Conservation (phyloP, 2,329 filamentous ascomycete genomes). For the Coniochaeta ligniaria region DNA sequence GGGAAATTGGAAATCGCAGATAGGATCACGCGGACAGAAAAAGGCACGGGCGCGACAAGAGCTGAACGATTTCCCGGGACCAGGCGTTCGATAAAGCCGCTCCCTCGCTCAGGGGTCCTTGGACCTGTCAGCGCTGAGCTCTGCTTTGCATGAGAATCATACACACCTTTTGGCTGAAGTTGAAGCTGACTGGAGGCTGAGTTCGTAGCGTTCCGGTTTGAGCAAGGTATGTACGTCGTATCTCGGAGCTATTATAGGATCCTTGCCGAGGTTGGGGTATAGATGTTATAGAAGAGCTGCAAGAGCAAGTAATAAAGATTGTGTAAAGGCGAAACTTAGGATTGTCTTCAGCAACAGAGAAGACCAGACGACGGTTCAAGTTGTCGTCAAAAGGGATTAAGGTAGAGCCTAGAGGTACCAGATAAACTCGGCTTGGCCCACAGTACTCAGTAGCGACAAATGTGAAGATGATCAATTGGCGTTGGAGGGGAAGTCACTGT, state of each 20-base stretch:
- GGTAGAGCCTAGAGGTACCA: not conserved
- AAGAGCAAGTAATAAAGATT: not conserved
- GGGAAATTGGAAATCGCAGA: constrained; percentile 1
- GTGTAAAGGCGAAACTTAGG: not conserved
- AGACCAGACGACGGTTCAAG: not conserved
- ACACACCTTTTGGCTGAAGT: not conserved
- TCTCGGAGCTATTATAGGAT: not conserved
- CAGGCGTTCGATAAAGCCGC: not conserved
- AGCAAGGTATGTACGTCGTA: not conserved
- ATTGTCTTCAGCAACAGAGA: not conserved
- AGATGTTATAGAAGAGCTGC: not conserved
- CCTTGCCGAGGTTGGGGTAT: not conserved
- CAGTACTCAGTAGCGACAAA: not conserved
- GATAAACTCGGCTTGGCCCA: not conserved
- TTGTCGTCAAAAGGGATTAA: not conserved
- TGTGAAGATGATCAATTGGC: not conserved
- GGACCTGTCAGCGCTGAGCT: not conserved
- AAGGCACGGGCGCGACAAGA: not conserved
- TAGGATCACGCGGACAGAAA: constrained; percentile 3
- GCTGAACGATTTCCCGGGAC: not conserved
- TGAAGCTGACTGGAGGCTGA: not conserved
- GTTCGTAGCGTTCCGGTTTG: not conserved
- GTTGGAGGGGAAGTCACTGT: not conserved
- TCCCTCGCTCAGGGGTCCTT: not conserved
- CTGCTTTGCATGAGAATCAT: not conserved